phyloP scores from a whole-genome alignment of 2,329 filamentous ascomycete genomes.

The Hypoxylon sp. region DNA sequence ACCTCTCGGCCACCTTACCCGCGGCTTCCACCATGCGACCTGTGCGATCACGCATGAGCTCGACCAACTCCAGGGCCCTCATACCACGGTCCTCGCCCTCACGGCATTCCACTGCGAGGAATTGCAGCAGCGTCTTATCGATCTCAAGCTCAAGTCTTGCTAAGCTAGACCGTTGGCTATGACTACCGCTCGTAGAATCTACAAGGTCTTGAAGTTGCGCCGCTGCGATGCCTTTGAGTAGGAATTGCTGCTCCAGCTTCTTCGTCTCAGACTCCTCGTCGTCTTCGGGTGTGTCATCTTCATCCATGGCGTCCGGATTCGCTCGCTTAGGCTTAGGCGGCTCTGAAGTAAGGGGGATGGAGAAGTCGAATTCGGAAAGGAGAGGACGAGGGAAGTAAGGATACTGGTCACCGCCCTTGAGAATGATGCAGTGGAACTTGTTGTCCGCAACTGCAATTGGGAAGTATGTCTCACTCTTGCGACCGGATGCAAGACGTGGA shows the following conservation, averaged over 20 bases:
- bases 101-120: conserved; percentile 90
- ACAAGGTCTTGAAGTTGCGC: conserved; percentile 83
- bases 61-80: conserved; percentile 92
- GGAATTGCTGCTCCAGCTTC: conserved; percentile 83
- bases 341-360: conserved; percentile 79
- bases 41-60: conserved; percentile 84
- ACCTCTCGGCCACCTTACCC: conserved; percentile 88
- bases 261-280: conserved; percentile 65
- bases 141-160: conserved; percentile 83
- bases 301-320: conserved; percentile 55
- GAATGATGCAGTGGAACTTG: conserved; percentile 98
- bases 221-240: conserved; percentile 80
- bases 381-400: conserved; percentile 93
- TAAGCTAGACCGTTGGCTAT: conserved; percentile 76
- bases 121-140: conserved; percentile 90
- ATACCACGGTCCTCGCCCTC: conserved; percentile 94
- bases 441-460: conserved; percentile 92
- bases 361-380: conserved; percentile 93
- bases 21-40: conserved; percentile 95
- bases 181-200: conserved; percentile 74
- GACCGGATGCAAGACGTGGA: conserved; percentile 84
- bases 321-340: conserved; percentile 58
- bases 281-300: conserved; percentile 50
- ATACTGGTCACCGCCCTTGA: conserved; percentile 94
- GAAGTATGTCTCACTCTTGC: conserved; percentile 93